Base-by-base conservation (phyloP, 2,329 filamentous ascomycete genomes). In the Aureobasidium namibiae region DNA sequence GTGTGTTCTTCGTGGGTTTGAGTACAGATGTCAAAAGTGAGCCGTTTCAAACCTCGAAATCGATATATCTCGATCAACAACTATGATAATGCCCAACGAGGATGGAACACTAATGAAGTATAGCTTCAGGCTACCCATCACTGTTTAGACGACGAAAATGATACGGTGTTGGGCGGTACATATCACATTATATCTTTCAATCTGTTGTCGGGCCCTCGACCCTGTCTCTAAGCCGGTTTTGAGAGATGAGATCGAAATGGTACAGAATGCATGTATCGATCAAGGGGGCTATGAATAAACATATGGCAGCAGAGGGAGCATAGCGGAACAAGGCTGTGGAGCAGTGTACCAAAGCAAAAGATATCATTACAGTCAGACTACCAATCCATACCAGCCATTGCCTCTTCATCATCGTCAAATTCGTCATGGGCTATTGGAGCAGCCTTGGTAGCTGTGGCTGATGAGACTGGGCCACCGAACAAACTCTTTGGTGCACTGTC, bases 331-430 rank as follows among this genome's bases (percentile, higher is more conserved):
- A 9, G 14, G 7, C 7, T 36, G 34, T 36, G 3, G 34, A 11
- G 9, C 34, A 29, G 26, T 9, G 14, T 7, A 23, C 23, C 3
- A 4, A 16, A 3, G 2, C 24, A 10, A 36, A 49, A 21, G 31
- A 49, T 24, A n/a, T 36, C 4, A 23, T 34, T 4, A 34, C 24
- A 6, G 8, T n/a, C 14, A 41, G n/a, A 24, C 39, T 56, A 63
- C 62, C 62, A 63, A 53, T 62, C 60, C 66, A 73, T 69, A 34
- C 64, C 65, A 38, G 80, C 82, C 83, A 90, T 85, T 0, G 81
- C 85, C 61, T 84, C 86, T 71, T 87, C 83, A 14, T 87, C 85
- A 57, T 85, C 84, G 1, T 78, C 80, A 68, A 82, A 84, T 24
- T 76, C 71, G 36, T 78, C 69, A 4, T 70, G 65, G 11, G 39